Evolutionary conservation across 164 flowering plant genomes (phyloP).

Genomic region (grape (Vitis vinifera)): ASM3070453v1 NC_081816.1:12751501-12752000

Average conservation of each 20-base stretch:
- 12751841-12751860: slow-evolving; percentile 98
- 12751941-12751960: slow-evolving; percentile 71
- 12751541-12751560: background rate
- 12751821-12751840: slow-evolving; percentile 83
- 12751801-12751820: slow-evolving; percentile 92
- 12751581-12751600: too few species aligned
- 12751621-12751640: too few species aligned
- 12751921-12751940: slow-evolving; percentile 82
- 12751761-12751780: background rate
- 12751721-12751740: background rate
- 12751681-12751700: background rate
- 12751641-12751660: too few species aligned
- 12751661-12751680: background rate
- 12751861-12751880: slow-evolving; percentile 94
- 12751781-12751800: slow-evolving; percentile 78
- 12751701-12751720: background rate
- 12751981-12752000: slow-evolving; percentile 86
- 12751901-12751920: slow-evolving; percentile 93
- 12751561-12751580: too few species aligned
- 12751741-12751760: background rate
- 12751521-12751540: background rate
- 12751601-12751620: too few species aligned
- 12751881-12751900: slow-evolving; percentile 95
- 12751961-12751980: slow-evolving; percentile 95
- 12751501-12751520: background rate